Base-by-base conservation (phyloP, 495 filamentous ascomycete genomes). In the Beverwykella pulmonaria region DNA sequence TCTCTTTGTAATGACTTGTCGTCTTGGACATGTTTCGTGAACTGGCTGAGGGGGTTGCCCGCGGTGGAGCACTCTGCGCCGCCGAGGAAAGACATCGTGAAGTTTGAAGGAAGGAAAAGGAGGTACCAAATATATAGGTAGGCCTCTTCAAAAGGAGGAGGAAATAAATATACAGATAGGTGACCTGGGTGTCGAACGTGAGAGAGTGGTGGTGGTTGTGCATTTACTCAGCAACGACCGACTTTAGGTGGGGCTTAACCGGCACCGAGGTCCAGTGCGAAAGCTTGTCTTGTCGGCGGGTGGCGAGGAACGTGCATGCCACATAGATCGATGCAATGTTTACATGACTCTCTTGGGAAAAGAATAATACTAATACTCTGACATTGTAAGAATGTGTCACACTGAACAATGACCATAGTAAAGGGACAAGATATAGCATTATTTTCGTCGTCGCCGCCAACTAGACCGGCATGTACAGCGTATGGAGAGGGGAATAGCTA, bases 21-120 rank as follows among this genome's bases (percentile, higher is more conserved):
- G 80, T 96, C 91, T 71, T 92, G 88, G 56, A 92, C 90, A 75
- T 96, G 91, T 76, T 98, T 98, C 29, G 90, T 89, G 75, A 98
- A 96, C 83, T 97, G 95, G 72, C 89, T 92, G 62, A 98, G 88
- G 59, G 95, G 95, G 78, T 98, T 98, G 72, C 88, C 92, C 58
- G 90, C 92, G 46, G 94, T 97, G 52, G 94, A 98, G 82, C 94
- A 98, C 79, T 98, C 94, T 69, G 92, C 90, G 70, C 93, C 93
- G 78, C 90, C 91, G 67, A 97, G 83, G 75, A 98, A 97, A 23
- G 92, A 95, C 94, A 97, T 97, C 67, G 27, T 58, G 39, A 39
- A 8, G 20, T 50, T 7, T 50, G 48, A n/a, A 44, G 6, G 39
- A 44, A n/a, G 17, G 39, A 44, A n/a, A 44, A 12, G 5, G 12